Evolutionary conservation across 2,329 filamentous ascomycete species (phyloP).

Genomic region (Aspergillus persii): DNA sequence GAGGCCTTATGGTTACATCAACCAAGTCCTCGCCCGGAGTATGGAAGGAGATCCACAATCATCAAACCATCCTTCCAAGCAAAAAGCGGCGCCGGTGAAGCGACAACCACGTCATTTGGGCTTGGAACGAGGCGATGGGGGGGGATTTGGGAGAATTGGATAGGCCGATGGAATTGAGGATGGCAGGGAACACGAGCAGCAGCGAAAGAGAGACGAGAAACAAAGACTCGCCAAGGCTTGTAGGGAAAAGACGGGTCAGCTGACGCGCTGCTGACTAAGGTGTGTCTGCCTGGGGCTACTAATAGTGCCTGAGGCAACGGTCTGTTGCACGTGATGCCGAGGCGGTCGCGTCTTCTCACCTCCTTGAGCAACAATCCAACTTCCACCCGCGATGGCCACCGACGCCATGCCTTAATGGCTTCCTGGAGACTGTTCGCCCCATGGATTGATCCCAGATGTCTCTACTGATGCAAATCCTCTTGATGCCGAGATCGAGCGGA

Average conservation of each 20-base stretch:
- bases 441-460: too few relatives aligned
- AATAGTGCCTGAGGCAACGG: too few relatives aligned
- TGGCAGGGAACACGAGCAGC: neutral
- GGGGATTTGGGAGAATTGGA: neutral
- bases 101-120: neutral
- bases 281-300: too few relatives aligned
- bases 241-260: neutral
- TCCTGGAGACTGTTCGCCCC: too few relatives aligned
- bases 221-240: too few relatives aligned
- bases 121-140: neutral
- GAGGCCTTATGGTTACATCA: neutral
- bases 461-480: too few relatives aligned
- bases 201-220: too few relatives aligned
- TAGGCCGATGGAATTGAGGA: neutral
- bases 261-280: neutral
- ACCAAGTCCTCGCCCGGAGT: neutral
- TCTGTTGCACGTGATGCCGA: neutral
- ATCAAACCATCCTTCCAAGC: neutral
- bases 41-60: neutral
- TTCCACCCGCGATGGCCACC: too few relatives aligned
- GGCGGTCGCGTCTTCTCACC: neutral
- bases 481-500: neutral
- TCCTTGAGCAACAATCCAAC: too few relatives aligned
- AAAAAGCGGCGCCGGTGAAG: neutral
- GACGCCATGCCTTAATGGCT: too few relatives aligned